Evolutionary conservation across 257 asterid genomes (phyloP), one percentile per base, ranked within the genome.

Genomic region (Solanum appendiculatum): DNA sequence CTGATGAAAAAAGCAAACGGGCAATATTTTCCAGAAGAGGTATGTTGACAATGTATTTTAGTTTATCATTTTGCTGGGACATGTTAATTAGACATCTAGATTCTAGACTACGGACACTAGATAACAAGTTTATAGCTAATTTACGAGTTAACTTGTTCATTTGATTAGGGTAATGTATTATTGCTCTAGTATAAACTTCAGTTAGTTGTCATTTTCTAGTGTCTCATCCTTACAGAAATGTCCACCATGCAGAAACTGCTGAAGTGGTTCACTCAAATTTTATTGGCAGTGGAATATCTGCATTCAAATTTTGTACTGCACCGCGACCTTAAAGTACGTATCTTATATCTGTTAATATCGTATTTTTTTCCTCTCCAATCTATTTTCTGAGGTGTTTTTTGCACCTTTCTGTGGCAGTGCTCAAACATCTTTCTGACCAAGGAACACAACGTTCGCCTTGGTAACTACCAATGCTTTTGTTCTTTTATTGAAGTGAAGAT

Each of bases 361-460:
- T 87, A 84, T 40, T n/a, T n/a, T n/a, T 73, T 13, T 77, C 86
- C 58, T 20, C 86, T n/a, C 84, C 31, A 66, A 77, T 86, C 42
- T 51, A 69, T 66, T 89, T 44, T 31, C 27, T 58, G 80, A 42
- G 87, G 88, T 92, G 74, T 91, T 86, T 69, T 85, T 37, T 46
- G 27, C 63, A 5, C 72, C 80, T 78, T 66, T 85, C 91, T 80
- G 84, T 89, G 88, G 86, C 95, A 97, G 99, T 97, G 99, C 91
- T 97, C 99, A 86, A 97, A 97, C 92, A 97, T 97, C 86, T 97
- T 97, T 89, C 98, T 97, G 86, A 95, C 99, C 77, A 96, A 95
- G 90, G 99, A 97, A 88, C 98, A 95, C 87, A 95, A 95, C 56
- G 92, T 97, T 87, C 99, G 98, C 85, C 95, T 97, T 23, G 99